These are phyloP conservation scores for Trichopus zeylanicus DNA, from an alignment of 116 monocot genomes.

Conservation along the genomic window DNA sequence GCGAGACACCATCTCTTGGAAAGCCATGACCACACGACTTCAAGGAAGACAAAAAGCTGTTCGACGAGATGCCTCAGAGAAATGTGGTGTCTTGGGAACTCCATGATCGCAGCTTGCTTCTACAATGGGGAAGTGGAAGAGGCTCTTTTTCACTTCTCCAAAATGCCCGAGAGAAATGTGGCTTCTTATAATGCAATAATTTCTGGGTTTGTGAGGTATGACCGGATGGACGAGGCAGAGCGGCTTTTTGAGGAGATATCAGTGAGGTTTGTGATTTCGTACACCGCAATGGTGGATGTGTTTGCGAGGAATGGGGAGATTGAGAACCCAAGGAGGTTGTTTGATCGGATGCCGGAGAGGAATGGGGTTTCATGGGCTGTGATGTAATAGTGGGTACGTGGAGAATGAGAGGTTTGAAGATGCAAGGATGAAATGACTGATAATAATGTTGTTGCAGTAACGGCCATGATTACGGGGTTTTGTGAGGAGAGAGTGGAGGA, in stretches of 20 bases:
- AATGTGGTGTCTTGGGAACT: conserved; percentile 75
- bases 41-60: conserved; percentile 20
- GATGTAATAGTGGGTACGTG: conserved; percentile 64
- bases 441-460: conserved; percentile 63
- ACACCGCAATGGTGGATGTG: conserved; percentile 54
- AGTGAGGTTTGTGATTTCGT: conserved; percentile 47
- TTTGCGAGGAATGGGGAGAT: conserved; percentile 30
- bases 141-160: conserved; percentile 28
- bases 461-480: conserved; percentile 66
- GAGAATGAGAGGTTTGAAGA: conserved; percentile 44
- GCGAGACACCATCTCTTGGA: conserved; percentile 45
- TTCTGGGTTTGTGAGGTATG: conserved; percentile 44
- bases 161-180: conserved; percentile 53
- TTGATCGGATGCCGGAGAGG: conserved; percentile 45
- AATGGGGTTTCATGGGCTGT: conserved; percentile 70
- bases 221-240: conserved; percentile 26
- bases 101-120: conserved; percentile 57
- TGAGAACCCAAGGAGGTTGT: conserved; percentile 36
- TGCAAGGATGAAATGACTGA: conserved; percentile 51
- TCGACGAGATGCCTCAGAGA: conserved; percentile 33
- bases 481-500: conserved; percentile 24
- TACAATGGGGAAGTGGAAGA: conserved; percentile 26
- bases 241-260: conserved; percentile 41
- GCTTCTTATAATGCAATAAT: conserved; percentile 86
- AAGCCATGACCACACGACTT: conserved; percentile 42